Evolutionary conservation across 768 basidiomycete genomes (phyloP).

Genomic region (Russula sp.): DNA sequence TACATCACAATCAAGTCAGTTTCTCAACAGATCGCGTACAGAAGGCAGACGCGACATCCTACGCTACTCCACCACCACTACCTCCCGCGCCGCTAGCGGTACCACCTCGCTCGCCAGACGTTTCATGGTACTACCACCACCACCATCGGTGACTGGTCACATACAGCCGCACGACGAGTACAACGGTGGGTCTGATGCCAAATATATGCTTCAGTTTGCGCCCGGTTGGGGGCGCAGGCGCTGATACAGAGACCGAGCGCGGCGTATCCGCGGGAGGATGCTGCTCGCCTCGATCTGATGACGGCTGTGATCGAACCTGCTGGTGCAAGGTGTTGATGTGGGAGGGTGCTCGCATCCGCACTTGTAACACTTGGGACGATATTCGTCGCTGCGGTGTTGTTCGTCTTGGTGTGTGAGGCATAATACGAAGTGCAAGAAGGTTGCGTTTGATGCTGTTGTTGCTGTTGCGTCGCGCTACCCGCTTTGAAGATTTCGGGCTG

Average conservation of each 20-base stretch:
- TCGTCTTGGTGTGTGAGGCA: neutral
- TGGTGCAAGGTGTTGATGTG: neutral
- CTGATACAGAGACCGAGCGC: neutral
- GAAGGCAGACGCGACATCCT: constrained; percentile 26
- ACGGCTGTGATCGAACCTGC: neutral
- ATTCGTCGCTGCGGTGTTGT: neutral
- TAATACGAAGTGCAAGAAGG: neutral
- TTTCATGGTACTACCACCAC: neutral
- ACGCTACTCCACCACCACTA: neutral
- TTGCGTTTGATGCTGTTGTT: neutral
- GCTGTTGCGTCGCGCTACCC: too few species aligned
- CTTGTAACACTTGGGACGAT: neutral
- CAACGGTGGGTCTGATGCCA: constrained; percentile 19
- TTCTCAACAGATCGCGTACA: constrained; percentile 19
- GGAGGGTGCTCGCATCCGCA: neutral
- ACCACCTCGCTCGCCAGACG: constrained; percentile 23
- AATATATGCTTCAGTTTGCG: constrained; percentile 22
- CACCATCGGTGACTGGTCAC: neutral
- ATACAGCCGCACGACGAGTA: constrained; percentile 15
- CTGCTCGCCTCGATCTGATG: neutral
- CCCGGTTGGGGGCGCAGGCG: neutral
- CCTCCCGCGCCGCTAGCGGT: neutral
- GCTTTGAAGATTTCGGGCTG: too few species aligned
- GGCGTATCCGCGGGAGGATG: neutral
- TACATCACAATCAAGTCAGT: constrained; percentile 10